Evolutionary conservation across 805 yeast genomes (phyloP), one percentile per base, ranked within the genome.

Genomic region (Yarrowia divulgata): DNA sequence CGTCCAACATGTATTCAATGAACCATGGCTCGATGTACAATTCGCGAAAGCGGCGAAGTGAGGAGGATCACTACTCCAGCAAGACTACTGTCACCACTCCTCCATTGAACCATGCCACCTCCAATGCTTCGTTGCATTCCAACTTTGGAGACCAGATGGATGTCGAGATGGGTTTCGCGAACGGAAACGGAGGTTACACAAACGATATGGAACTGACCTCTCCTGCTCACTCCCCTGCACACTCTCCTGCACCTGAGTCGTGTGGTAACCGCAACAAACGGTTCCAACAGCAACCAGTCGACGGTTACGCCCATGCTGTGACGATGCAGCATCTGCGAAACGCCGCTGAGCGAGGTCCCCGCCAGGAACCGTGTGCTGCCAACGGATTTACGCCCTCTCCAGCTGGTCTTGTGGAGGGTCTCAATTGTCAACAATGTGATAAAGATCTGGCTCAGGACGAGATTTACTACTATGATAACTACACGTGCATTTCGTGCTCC

Each of bases 401-500:
- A 1, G 67, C 67, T 0, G 67, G 54, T 1, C 39, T 49, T 2
- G 54, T 49, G 18, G 54, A 49, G 39, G 54, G 54, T 16, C 54
- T 49, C 37, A 32, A 32, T n/a, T 63, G 68, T 16, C 68, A 63
- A 39, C 68, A 63, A 18, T 63, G 68, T 32, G 68, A 63, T 16
- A 48, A 49, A 8, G 57, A 48, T 39, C 48, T 63, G 12, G 68
- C 68, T 8, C 12, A 39, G 37, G 68, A 63, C 39, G 68, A 63
- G 14, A 49, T 63, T 9, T 63, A 63, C 23, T 49, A 37, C 23
- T 49, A 63, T 16, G 68, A 63, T 35, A 63, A 63, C n/a, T 63
- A 63, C 68, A 63, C 68, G 57, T 63, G 68, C 46, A 63, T 63
- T 32, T 63, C 68, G 46, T 63, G 68, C 16, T 63, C 68, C 13